These are phyloP conservation scores for Hydnomerulius pinastri DNA, from an alignment of 768 basidiomycete genomes.

Conservation along the genomic window DNA sequence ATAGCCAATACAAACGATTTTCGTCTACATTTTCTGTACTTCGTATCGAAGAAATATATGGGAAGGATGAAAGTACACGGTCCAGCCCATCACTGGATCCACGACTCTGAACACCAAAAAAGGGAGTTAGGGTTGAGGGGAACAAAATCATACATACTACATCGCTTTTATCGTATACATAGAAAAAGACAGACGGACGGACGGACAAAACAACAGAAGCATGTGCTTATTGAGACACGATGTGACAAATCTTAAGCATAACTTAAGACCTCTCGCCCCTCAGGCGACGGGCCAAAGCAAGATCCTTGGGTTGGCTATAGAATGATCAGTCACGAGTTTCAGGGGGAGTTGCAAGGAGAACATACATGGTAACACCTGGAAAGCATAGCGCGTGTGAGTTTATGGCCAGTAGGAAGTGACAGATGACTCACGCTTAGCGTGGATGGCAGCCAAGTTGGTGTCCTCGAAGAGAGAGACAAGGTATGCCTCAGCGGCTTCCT, in stretches of 20 bases:
- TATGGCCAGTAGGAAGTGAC: background rate
- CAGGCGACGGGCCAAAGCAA: conserved; percentile 83
- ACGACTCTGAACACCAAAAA: conserved; percentile 12
- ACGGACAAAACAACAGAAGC: conserved; percentile 8
- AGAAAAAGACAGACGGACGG: conserved; percentile 17
- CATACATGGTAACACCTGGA: conserved; percentile 59
- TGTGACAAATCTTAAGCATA: background rate
- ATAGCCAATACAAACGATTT: conserved; percentile 29
- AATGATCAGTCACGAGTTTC: conserved; percentile 17
- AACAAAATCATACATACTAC: conserved; percentile 34
- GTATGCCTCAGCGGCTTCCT: conserved; percentile 91
- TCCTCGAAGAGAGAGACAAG: conserved; percentile 86
- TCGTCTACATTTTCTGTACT: conserved; percentile 17
- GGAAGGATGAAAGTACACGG: background rate
- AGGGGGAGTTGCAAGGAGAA: conserved; percentile 4
- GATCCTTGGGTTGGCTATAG: conserved; percentile 82
- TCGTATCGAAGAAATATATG: background rate
- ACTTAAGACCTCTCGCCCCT: conserved; percentile 80
- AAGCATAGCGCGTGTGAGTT: conserved; percentile 12
- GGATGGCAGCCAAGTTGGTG: conserved; percentile 90
- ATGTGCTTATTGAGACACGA: conserved; percentile 1
- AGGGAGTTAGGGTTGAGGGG: conserved; percentile 3
- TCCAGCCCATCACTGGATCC: background rate
- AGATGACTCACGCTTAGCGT: conserved; percentile 67
- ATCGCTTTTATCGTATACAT: conserved; percentile 27